phyloP scores from a whole-genome alignment of 83 land plant species.

The Isoetes engelmannii region DNA sequence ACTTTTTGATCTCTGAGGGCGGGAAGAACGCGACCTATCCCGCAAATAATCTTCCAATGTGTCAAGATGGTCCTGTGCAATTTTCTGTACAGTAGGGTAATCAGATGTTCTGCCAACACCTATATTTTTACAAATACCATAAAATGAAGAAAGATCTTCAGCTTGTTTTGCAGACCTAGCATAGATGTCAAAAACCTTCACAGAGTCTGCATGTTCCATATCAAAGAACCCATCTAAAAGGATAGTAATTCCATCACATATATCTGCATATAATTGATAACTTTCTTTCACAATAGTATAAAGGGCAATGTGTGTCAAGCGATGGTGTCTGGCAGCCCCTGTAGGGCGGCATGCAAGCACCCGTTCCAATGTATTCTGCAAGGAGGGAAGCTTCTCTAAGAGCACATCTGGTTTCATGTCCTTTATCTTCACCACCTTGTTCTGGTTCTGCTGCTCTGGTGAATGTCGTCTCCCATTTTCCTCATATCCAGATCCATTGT shows the following conservation, averaged over 20 bases:
- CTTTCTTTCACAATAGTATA: slow-evolving; percentile 54
- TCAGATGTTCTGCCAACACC: slow-evolving; percentile 60
- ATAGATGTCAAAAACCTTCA: slow-evolving; percentile 45
- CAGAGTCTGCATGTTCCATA: slow-evolving; percentile 33
- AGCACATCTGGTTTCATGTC: slow-evolving; percentile 52
- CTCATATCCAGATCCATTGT: neutral
- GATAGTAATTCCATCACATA: slow-evolving; percentile 47
- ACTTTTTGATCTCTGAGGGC: slow-evolving; percentile 7
- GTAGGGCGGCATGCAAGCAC: slow-evolving; percentile 57
- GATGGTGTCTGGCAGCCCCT: slow-evolving; percentile 51
- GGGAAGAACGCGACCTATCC: slow-evolving; percentile 25
- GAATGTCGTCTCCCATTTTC: neutral
- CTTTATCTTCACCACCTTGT: slow-evolving; percentile 31
- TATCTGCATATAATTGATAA: slow-evolving; percentile 56
- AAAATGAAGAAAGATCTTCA: slow-evolving; percentile 52
- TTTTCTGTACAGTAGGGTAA: slow-evolving; percentile 48
- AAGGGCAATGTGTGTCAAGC: slow-evolving; percentile 45
- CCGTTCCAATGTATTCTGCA: slow-evolving; percentile 62
- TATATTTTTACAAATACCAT: slow-evolving; percentile 40
- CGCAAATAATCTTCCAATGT: slow-evolving; percentile 52
- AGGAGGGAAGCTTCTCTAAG: slow-evolving; percentile 42
- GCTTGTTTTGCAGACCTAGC: slow-evolving; percentile 49
- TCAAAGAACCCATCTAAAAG: slow-evolving; percentile 70
- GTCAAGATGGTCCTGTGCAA: slow-evolving; percentile 46
- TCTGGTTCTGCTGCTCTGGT: slow-evolving; percentile 10